These are phyloP conservation scores for Starmerella apis DNA, from an alignment of 805 yeast genomes.

Conservation along the genomic window DNA sequence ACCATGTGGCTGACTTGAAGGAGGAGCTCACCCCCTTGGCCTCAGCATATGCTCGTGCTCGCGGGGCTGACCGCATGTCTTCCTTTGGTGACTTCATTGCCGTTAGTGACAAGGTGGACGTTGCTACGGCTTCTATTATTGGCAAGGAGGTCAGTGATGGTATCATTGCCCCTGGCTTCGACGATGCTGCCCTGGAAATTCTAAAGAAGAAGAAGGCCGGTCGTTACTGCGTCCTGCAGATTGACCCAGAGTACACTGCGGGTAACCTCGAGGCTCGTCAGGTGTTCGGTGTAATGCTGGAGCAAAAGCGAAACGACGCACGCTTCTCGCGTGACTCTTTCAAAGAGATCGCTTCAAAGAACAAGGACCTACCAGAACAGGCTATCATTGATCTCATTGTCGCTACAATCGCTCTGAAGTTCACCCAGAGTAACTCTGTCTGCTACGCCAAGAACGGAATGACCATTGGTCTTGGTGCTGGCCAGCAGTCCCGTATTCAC, in stretches of 20 bases:
- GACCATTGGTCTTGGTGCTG: slow-evolving; percentile 99
- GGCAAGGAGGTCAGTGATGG: slow-evolving; percentile 97
- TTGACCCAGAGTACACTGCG: slow-evolving; percentile 89
- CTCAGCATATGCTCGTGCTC: slow-evolving; percentile 96
- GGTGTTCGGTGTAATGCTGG: slow-evolving; percentile 89
- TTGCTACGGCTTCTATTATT: slow-evolving; percentile 92
- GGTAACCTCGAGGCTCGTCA: slow-evolving; percentile 76
- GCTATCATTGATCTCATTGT: slow-evolving; percentile 89
- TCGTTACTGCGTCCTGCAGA: slow-evolving; percentile 90
- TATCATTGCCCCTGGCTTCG: slow-evolving; percentile 95
- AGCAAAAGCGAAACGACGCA: slow-evolving; percentile 97
- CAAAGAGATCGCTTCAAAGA: slow-evolving; percentile 80
- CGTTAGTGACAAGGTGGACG: slow-evolving; percentile 87
- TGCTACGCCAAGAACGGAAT: slow-evolving; percentile 98
- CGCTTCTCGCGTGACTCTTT: slow-evolving; percentile 82
- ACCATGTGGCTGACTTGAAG: slow-evolving; percentile 79
- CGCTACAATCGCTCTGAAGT: slow-evolving; percentile 93
- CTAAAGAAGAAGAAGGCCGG: slow-evolving; percentile 92
- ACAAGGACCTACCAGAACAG: slow-evolving; percentile 80
- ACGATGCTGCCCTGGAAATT: slow-evolving; percentile 81
- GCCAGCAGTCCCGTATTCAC: slow-evolving; percentile 98
- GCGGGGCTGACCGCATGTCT: slow-evolving; percentile 99
- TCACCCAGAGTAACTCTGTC: slow-evolving; percentile 97
- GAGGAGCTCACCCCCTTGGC: slow-evolving; percentile 95
- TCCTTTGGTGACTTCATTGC: slow-evolving; percentile 98